A percentile compares a stretch with the other conserved stretches of the same genome.
Evolutionary conservation across 2,329 filamentous ascomycete species (phyloP).

Genomic region (Thielaviopsis ethacetica): DNA sequence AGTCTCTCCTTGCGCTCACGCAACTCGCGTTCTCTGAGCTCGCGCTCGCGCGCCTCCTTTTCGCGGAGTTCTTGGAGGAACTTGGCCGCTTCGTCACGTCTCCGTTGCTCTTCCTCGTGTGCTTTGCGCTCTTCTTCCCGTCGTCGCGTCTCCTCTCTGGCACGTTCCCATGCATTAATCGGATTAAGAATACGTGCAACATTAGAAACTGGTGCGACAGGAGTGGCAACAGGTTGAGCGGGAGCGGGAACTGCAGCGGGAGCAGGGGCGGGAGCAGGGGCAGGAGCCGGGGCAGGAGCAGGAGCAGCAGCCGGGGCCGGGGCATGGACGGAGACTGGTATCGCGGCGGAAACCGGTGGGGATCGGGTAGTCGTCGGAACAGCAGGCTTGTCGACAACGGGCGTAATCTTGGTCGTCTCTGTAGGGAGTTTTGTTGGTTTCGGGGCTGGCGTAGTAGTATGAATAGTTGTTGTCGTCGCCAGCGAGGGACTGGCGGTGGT

Average conservation of each 20-base stretch:
- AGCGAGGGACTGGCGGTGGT: background rate
- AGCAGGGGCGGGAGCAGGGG: background rate
- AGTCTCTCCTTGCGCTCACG: conserved; percentile 12
- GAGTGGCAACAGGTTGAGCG: background rate
- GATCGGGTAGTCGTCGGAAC: too few relatives aligned
- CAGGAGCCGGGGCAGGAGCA: background rate
- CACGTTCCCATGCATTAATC: conserved; percentile 44
- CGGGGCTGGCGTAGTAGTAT: too few relatives aligned
- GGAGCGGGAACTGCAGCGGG: background rate
- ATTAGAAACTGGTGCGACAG: background rate
- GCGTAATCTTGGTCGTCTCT: too few relatives aligned
- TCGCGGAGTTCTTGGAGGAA: conserved; percentile 38
- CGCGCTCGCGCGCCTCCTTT: conserved; percentile 39
- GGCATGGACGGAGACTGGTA: background rate
- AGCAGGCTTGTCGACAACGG: too few relatives aligned
- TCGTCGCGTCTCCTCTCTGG: conserved; percentile 47
- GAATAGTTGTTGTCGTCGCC: background rate
- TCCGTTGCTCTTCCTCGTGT: conserved; percentile 43
- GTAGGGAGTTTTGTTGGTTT: too few relatives aligned
- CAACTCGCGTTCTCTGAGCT: conserved; percentile 11
- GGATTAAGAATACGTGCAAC: background rate
- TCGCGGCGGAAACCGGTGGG: too few relatives aligned
- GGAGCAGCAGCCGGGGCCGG: background rate
- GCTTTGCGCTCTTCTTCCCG: conserved; percentile 47
- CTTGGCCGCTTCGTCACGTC: conserved; percentile 37